Base-by-base conservation (phyloP, 345 rosid genomes). In the Citrus trifoliata region DNA sequence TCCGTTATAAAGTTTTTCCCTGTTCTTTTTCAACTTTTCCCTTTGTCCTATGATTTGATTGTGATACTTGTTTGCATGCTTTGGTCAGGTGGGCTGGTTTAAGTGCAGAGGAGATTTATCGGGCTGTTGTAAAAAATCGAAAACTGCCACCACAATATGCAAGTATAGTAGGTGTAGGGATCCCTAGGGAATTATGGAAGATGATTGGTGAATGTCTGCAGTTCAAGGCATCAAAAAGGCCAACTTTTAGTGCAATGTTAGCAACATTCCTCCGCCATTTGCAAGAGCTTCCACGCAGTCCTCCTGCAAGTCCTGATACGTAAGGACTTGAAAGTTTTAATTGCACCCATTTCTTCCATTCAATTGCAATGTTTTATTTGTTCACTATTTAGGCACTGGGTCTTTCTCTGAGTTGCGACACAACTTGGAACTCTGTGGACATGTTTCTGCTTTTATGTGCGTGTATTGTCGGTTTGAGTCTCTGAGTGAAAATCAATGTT, bases 171-270 rank as follows among this genome's bases (percentile, higher is more conserved):
- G 99, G 99, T 78, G 97, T 93, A 80, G 99, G 99, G 81, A 88
- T 96, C 76, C 99, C 98, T 13, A 84, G 97, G 77, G 97, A 94
- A 76, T 80, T 96, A 83, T 96, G 98, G 99, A 94, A 89, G 88
- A 96, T 94, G 99, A 90, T 96, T 82, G 99, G 99, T 22, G 99
- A 96, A 71, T 96, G 99, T 82, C 90, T 96, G 74, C 98, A 93
- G 84, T 94, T 90, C 88, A 96, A 94, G 85, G 95, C 97, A 6
- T 84, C 95, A 0, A 96, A 86, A 85, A 90, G 98, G 76, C 99
- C 98, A 38, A 88, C 91, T 56, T 96, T 96, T 81, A 90, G 86
- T 88, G 90, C 97, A 78, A 94, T 96, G 97, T 88, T 96, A 55
- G 93, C 92, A 48, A 94, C 88, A 78, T 96, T 96, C 82, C 90